Conservation (phyloP, 2,329 filamentous ascomycete genomes). For the Alternaria sp. region DNA sequence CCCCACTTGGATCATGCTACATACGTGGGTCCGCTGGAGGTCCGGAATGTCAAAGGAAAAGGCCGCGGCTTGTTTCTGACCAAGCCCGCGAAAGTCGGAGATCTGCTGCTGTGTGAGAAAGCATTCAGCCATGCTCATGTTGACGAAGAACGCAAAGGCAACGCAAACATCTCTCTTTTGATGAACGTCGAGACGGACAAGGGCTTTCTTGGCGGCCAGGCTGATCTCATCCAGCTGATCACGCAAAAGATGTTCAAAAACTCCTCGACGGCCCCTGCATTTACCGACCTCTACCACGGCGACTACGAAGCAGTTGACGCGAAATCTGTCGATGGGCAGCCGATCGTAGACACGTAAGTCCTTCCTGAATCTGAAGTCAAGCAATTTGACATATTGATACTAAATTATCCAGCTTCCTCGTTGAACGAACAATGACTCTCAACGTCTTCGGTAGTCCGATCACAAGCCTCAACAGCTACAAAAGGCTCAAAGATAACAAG, state of each 20-base stretch:
- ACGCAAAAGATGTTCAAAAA: too few species aligned
- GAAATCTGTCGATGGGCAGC: too few species aligned
- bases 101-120: conserved; percentile 57
- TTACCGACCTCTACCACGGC: too few species aligned
- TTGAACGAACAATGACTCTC: conserved; percentile 51
- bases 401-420: conserved; percentile 57
- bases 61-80: conserved; percentile 61
- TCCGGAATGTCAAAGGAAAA: too few species aligned
- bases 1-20: conserved; percentile 57
- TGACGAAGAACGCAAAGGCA: conserved; percentile 14
- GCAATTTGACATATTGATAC: too few species aligned
- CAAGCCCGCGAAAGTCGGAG: conserved; percentile 45
- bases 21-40: too few species aligned
- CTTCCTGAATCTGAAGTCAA: too few species aligned
- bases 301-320: too few species aligned
- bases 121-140: conserved; percentile 55
- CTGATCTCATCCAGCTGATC: conserved; percentile 49
- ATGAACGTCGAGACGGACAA: conserved; percentile 51
- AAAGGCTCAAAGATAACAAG: too few species aligned
- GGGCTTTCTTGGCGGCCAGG: too few species aligned
- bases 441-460: conserved; percentile 54
- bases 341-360: conserved; percentile 54
- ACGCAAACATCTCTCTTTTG: conserved; percentile 36
- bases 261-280: too few species aligned
- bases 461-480: conserved; percentile 20